A percentile compares a stretch with the other conserved stretches of the same genome.
phyloP scores from a whole-genome alignment of 169 alveolate species.

The Amoebophrya sp. region DNA sequence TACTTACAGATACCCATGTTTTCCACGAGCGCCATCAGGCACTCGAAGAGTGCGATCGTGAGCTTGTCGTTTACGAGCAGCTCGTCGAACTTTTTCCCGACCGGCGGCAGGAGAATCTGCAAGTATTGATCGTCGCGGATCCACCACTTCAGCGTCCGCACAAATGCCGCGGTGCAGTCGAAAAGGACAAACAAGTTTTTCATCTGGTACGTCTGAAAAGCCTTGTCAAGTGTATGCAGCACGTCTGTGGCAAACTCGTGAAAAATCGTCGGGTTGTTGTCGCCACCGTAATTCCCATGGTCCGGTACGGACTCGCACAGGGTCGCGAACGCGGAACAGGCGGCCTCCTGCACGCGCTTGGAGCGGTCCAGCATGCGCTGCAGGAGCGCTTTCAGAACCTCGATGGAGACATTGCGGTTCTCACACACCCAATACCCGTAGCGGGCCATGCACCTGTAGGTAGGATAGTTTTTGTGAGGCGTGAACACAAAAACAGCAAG shows the following conservation, averaged over 20 bases:
- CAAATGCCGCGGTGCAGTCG: conserved; percentile 52
- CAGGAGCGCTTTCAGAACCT: conserved; percentile 52
- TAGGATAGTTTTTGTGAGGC: too few relatives aligned
- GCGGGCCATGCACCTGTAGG: conserved; percentile 64
- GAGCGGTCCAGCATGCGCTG: conserved; percentile 67
- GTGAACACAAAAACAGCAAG: too few relatives aligned
- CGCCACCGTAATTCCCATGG: too few relatives aligned
- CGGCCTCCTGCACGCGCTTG: conserved; percentile 85
- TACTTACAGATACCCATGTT: background rate
- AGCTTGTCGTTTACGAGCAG: background rate
- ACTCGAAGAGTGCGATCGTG: background rate
- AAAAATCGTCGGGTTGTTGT: conserved; percentile 47
- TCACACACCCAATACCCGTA: conserved; percentile 69
- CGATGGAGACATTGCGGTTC: conserved; percentile 51
- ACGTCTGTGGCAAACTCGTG: conserved; percentile 55
- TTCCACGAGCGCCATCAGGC: background rate
- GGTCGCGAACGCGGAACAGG: conserved; percentile 79
- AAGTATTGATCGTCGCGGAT: background rate
- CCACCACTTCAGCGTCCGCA: background rate
- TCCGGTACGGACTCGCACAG: conserved; percentile 66
- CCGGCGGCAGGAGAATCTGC: background rate
- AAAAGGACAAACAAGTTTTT: conserved; percentile 55
- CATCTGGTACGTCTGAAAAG: background rate
- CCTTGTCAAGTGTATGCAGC: background rate
- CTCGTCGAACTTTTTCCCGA: background rate